Conservation (phyloP, 257 asterid species). For the Nicotiana attenuata region DNA sequence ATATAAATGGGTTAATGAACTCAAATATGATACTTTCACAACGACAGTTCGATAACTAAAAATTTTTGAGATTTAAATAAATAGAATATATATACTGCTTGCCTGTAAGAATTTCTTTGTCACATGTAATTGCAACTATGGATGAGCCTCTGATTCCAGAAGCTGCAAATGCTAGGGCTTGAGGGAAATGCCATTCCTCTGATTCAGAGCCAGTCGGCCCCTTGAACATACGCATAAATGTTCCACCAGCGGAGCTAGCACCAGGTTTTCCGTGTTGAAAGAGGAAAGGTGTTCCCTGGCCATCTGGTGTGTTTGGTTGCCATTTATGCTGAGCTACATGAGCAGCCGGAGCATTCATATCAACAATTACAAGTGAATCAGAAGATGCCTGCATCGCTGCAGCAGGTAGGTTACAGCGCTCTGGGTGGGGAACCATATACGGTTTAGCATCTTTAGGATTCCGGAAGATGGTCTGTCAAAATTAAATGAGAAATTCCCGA, state of each 20-base stretch:
- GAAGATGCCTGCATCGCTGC: constrained; percentile 86
- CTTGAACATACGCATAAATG: constrained; percentile 95
- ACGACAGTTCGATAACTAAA: not conserved
- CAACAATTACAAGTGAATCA: constrained; percentile 80
- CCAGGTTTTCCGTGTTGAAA: constrained; percentile 84
- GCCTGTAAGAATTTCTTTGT: constrained; percentile 92
- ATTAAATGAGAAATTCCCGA: not conserved
- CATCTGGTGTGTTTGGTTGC: constrained; percentile 99
- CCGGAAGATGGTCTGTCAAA: constrained; percentile 85
- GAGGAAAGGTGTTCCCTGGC: constrained; percentile 96
- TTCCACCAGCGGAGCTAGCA: constrained; percentile 69
- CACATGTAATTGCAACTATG: constrained; percentile 71
- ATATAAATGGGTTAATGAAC: not conserved
- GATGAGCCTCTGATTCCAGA: constrained; percentile 75
- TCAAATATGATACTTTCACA: not conserved
- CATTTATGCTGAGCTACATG: constrained; percentile 94
- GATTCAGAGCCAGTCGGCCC: constrained; percentile 57
- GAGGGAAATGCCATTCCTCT: constrained; percentile 89
- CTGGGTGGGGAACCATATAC: constrained; percentile 74
- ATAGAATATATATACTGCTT: constrained; percentile 13
- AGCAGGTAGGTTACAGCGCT: constrained; percentile 98
- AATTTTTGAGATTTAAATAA: not conserved
- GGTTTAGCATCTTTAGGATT: constrained; percentile 81
- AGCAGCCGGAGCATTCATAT: constrained; percentile 78
- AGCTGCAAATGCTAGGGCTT: constrained; percentile 75